Conservation (phyloP, 768 basidiomycete genomes). For the Trametes villosa region DNA sequence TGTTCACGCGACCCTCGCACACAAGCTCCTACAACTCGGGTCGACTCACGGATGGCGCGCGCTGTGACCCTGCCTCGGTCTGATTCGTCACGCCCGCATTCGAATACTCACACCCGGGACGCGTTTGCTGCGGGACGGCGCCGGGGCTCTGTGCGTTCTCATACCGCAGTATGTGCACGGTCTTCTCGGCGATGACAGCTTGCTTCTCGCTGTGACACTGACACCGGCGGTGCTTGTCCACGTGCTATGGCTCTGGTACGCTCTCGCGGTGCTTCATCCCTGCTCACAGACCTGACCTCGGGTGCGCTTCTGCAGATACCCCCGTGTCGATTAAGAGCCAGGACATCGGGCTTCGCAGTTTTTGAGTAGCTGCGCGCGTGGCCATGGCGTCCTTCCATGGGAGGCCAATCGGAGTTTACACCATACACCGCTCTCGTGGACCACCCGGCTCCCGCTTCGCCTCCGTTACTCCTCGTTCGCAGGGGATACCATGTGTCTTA, state of each 20-base stretch:
- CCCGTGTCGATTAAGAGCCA: too few species aligned
- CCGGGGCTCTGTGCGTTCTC: background rate
- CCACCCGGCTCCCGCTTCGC: too few species aligned
- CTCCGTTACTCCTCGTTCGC: too few species aligned
- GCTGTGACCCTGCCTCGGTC: background rate
- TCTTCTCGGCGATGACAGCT: background rate
- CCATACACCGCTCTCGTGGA: too few species aligned
- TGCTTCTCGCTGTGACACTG: background rate
- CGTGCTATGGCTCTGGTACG: background rate
- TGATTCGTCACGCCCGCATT: background rate
- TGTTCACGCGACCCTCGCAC: background rate
- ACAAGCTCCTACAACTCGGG: background rate
- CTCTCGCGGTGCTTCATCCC: too few species aligned
- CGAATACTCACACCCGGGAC: background rate
- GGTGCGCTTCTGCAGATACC: too few species aligned
- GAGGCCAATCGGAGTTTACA: too few species aligned
- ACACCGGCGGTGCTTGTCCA: background rate
- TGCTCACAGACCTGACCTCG: too few species aligned
- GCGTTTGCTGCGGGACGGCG: background rate
- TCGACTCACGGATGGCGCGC: background rate
- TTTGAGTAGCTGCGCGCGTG: too few species aligned
- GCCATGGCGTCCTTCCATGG: too few species aligned
- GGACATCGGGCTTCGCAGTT: too few species aligned
- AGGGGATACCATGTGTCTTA: too few species aligned
- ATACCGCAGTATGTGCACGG: background rate